Conservation (phyloP, 2,329 filamentous ascomycete species). For the Madurella fahalii region DNA sequence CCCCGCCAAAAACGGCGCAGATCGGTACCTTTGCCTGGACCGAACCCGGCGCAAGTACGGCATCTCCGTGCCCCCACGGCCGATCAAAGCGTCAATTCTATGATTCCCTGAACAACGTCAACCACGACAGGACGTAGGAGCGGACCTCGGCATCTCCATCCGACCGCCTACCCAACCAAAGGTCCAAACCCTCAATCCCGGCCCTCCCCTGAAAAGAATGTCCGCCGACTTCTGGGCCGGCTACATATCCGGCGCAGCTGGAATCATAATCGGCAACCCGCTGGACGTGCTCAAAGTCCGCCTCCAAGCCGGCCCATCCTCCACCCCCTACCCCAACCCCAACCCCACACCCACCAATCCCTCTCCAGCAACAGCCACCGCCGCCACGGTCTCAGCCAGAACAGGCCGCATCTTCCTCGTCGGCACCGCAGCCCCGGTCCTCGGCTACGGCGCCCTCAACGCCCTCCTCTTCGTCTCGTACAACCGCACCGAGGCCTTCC, state of each 20-base stretch:
- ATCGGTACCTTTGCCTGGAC: background rate
- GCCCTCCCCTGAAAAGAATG: slow-evolving; percentile 46
- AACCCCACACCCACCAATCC: background rate
- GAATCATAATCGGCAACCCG: slow-evolving; percentile 86
- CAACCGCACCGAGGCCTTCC: slow-evolving; percentile 69
- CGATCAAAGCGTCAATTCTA: too few relatives aligned
- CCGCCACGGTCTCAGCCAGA: background rate
- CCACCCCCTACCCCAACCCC: slow-evolving; percentile 14
- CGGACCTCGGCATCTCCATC: too few relatives aligned
- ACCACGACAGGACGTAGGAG: too few relatives aligned
- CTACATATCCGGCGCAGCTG: slow-evolving; percentile 79
- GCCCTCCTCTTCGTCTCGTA: slow-evolving; percentile 87
- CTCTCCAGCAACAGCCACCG: background rate
- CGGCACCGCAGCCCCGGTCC: slow-evolving; percentile 77
- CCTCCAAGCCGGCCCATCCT: slow-evolving; percentile 59
- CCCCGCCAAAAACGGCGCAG: background rate
- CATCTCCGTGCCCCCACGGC: too few relatives aligned
- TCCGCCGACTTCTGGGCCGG: slow-evolving; percentile 92
- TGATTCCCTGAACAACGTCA: too few relatives aligned
- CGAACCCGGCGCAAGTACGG: too few relatives aligned
- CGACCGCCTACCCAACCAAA: too few relatives aligned
- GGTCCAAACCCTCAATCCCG: too few relatives aligned
- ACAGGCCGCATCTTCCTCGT: slow-evolving; percentile 32
- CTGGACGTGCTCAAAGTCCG: slow-evolving; percentile 68
- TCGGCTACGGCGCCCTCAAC: slow-evolving; percentile 88